Conservation (phyloP, 352 stramenopile species). For the Blastocystis sp. region DNA sequence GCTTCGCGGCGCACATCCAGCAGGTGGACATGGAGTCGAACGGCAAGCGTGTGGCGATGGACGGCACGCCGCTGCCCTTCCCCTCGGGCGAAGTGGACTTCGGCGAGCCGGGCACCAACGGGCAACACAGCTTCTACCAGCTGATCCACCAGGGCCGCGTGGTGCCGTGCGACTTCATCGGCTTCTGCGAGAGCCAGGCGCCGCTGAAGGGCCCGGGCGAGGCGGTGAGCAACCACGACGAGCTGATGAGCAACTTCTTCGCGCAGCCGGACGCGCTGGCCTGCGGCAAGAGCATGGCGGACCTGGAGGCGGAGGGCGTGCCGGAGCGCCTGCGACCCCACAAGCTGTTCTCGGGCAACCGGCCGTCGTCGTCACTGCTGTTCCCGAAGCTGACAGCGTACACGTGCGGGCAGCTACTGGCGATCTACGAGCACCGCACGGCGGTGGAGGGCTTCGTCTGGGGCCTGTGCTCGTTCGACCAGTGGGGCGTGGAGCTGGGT, state of each 20-base stretch:
- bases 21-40: slow-evolving; percentile 98
- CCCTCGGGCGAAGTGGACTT: slow-evolving; percentile 91
- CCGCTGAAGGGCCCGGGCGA: slow-evolving; percentile 76
- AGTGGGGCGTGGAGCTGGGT: slow-evolving; percentile 94
- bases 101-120: slow-evolving; percentile 93
- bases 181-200: slow-evolving; percentile 90
- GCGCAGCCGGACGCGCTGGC: slow-evolving; percentile 94
- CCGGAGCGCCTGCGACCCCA: slow-evolving; percentile 85
- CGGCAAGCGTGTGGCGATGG: slow-evolving; percentile 90
- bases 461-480: slow-evolving; percentile 96
- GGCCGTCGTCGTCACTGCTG: slow-evolving; percentile 90
- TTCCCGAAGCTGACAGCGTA: slow-evolving; percentile 90
- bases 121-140: slow-evolving; percentile 98
- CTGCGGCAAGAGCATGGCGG: slow-evolving; percentile 87
- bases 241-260: slow-evolving; percentile 99
- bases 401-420: slow-evolving; percentile 88
- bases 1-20: slow-evolving; percentile 94
- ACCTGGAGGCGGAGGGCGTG: slow-evolving; percentile 87
- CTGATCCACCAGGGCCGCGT: slow-evolving; percentile 93
- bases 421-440: slow-evolving; percentile 96
- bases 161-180: slow-evolving; percentile 96
- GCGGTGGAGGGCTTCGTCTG: slow-evolving; percentile 94
- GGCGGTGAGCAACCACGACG: slow-evolving; percentile 92
- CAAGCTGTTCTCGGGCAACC: slow-evolving; percentile 93
- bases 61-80: slow-evolving; percentile 88